These are phyloP conservation scores for Mycosphaerella arachidis DNA, from an alignment of 2,329 filamentous ascomycete genomes.

Conservation along the genomic window DNA sequence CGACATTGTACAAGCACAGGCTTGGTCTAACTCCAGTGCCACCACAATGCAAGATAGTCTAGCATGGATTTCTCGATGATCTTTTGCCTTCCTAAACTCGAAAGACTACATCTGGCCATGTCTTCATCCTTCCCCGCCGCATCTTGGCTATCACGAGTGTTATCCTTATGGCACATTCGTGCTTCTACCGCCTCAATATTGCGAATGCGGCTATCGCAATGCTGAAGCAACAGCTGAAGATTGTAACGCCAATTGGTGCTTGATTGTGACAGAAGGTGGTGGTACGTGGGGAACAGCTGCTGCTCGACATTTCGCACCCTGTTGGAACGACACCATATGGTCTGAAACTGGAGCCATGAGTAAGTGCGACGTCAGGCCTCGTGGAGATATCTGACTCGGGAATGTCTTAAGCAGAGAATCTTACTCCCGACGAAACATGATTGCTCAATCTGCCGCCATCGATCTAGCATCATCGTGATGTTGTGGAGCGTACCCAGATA, in stretches of 20 bases:
- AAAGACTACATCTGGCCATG: too few relatives aligned
- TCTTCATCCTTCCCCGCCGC: neutral
- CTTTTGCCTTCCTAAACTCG: too few relatives aligned
- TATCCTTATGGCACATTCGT: neutral
- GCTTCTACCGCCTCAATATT: neutral
- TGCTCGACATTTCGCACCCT: neutral
- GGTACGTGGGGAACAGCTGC: neutral
- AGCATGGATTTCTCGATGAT: too few relatives aligned
- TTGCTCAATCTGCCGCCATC: too few relatives aligned
- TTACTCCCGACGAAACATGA: too few relatives aligned
- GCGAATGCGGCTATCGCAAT: neutral
- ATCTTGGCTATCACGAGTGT: neutral
- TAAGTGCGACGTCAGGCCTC: neutral
- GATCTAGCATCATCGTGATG: too few relatives aligned
- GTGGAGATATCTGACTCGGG: neutral
- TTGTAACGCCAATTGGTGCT: neutral
- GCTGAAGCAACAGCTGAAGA: neutral
- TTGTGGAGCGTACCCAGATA: too few relatives aligned
- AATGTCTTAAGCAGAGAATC: too few relatives aligned
- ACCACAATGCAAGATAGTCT: too few relatives aligned
- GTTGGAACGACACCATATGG: neutral
- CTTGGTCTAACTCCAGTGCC: too few relatives aligned
- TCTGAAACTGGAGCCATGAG: neutral
- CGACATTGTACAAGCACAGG: too few relatives aligned
- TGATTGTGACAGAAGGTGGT: neutral